These are phyloP conservation scores for Colletotrichum sp. DNA, from an alignment of 2,329 filamentous ascomycete genomes.

Conservation along the genomic window DNA sequence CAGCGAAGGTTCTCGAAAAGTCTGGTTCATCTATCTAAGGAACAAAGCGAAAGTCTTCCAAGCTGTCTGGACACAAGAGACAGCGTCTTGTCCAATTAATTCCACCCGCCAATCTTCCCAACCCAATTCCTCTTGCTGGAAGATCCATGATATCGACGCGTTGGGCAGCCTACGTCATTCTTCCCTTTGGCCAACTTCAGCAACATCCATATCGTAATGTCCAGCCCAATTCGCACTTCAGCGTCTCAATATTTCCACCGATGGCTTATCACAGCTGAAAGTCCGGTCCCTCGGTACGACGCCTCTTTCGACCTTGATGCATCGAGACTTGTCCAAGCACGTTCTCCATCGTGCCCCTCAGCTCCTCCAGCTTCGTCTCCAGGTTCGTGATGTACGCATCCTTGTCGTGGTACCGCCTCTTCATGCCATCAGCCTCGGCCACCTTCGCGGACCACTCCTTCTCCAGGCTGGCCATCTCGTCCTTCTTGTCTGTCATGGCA, in stretches of 20 bases:
- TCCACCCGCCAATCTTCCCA: background rate
- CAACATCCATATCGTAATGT: no score
- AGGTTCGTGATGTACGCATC: background rate
- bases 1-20: fast-evolving
- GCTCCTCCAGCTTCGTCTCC: background rate
- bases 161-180: fast-evolving
- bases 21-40: background rate
- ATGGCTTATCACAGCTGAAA: background rate
- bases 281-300: background rate
- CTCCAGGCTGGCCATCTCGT: background rate
- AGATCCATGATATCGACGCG: background rate
- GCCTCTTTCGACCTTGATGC: background rate
- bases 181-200: background rate
- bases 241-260: background rate
- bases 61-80: background rate
- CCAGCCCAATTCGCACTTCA: background rate
- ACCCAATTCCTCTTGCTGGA: background rate
- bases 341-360: background rate
- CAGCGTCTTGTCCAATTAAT: background rate
- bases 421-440: fast-evolving
- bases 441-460: background rate
- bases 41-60: background rate
- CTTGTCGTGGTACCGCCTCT: background rate
- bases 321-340: background rate
- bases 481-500: background rate